Evolutionary conservation across 1,284 basidiomycete genomes (phyloP), one percentile per base, ranked within the genome.

Genomic region (Fistulinella cinereoalba): DNA sequence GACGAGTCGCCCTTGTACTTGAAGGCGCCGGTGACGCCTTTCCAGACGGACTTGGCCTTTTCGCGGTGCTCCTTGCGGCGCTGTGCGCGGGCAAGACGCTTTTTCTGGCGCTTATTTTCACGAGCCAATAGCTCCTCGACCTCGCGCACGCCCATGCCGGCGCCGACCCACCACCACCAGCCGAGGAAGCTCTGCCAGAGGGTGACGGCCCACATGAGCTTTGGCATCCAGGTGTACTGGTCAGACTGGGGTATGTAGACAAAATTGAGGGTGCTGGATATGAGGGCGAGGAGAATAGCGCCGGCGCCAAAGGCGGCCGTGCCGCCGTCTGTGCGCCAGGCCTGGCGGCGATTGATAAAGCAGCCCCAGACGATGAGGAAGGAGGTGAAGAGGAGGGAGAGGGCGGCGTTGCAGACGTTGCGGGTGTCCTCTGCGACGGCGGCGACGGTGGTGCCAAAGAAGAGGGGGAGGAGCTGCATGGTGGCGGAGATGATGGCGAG

Each of bases 141-240:
- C 55, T 82, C 80, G 15, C 75, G 70, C 15, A 83, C 74, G 63
- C 79, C 73, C 83, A 88, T 77, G 49, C 92, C 92, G 2, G 90
- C 85, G 15, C 94, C 94, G 18, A 95, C 92, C 93, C 93, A 97
- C 92, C 92, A 95, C 92, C 92, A 95, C 89, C 91, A 96, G 0
- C 90, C 91, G 23, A 91, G 66, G 61, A 91, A 91, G 67, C 83
- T 90, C 72, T 97, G 93, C 92, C 92, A 96, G 15, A 96, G 78
- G 11, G 95, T 80, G 34, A 94, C 83, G 3, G 88, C 84, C 81
- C 89, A 93, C 67, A 92, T 82, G 39, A 96, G 73, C 27, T 83
- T 79, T 3, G 89, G 88, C 51, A 96, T 74, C 93, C 93, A 97
- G 11, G 82, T 74, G 55, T 90, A 89, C 54, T 90, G 81, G 53